Evolutionary conservation across 1,139 yeast genomes (phyloP).

Genomic region (Kurtzmaniella natalensis): DNA sequence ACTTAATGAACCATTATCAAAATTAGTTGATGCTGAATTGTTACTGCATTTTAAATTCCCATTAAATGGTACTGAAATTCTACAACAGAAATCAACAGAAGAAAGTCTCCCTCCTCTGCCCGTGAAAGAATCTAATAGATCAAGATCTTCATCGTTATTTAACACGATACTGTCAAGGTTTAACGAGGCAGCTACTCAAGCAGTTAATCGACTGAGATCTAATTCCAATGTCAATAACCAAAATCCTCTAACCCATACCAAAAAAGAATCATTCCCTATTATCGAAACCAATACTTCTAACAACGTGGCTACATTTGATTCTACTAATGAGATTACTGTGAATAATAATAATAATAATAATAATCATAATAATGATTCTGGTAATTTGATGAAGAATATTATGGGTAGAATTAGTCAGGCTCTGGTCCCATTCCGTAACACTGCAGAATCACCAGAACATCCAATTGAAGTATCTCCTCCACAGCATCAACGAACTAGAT

Average conservation of each 20-base stretch:
- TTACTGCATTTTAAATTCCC: slow-evolving; percentile 29
- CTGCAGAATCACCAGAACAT: background rate
- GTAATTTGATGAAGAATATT: slow-evolving; percentile 29
- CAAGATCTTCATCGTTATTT: slow-evolving; percentile 37
- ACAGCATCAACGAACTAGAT: slow-evolving; percentile 23
- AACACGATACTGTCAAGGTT: slow-evolving; percentile 31
- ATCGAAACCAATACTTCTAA: background rate
- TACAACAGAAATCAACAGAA: background rate
- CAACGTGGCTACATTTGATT: background rate
- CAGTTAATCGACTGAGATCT: slow-evolving; percentile 26
- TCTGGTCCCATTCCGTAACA: slow-evolving; percentile 14
- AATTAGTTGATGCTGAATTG: slow-evolving; percentile 32
- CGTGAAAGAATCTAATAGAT: slow-evolving; percentile 16
- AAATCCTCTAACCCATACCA: too few species aligned
- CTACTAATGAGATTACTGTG: slow-evolving; percentile 10
- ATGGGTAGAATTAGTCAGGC: slow-evolving; percentile 33
- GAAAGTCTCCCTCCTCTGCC: slow-evolving; percentile 1
- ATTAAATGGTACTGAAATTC: background rate
- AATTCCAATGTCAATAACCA: slow-evolving; percentile 27
- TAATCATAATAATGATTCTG: slow-evolving; percentile 6
- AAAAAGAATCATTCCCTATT: slow-evolving; percentile 27
- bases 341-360: slow-evolving; percentile 14
- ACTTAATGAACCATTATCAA: slow-evolving; percentile 17
- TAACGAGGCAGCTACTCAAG: slow-evolving; percentile 21
- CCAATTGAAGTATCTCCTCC: background rate